Base-by-base conservation (phyloP, 78 protist genomes). In the Monocercomonoides exilis region DNA sequence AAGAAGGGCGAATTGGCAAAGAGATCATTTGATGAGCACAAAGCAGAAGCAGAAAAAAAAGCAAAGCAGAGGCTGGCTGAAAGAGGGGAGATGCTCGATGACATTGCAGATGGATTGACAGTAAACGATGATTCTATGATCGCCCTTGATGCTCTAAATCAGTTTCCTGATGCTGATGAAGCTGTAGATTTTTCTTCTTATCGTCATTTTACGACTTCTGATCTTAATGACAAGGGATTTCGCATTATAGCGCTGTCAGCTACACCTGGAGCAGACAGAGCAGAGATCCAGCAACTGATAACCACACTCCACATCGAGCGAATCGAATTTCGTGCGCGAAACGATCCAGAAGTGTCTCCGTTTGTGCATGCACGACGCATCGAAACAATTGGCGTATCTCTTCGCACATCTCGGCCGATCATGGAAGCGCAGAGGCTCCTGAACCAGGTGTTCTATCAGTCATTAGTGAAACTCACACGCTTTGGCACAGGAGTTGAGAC, bases 221-320 rank as follows among this genome's bases (percentile, higher is more conserved):
- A n/a, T n/a, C n/a, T n/a, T n/a, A 11, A 54, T 54, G 70, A 54
- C 70, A 54, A 11, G 11, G 82, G 6, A 3, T 94, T 96, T 43
- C 90, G 99, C 11, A 84, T 96, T 1, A 80, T 97, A 4, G 99
- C 92, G 4, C 91, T 97, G 2, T 81, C 96, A 0, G 99, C 99
- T 1, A 95, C 99, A 35, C 99, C 99, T 0, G 99, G 99, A 2
- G 41, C 79, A 33, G 33, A 80, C 46, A 4, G 80, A 4, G 35
- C 43, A 34, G 41, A 46, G 0, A 44, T 95, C n/a, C 96, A 95
- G 85, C 21, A 82, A 6, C 87, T 94, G 2, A 41, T 96, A 21
- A 6, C n/a, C 11, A 95, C 93, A 64, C 85, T 92, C 29, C 77
- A 77, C 35, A 93, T 95, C 33, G 41, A 93, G 4, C 54, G 85